Evolutionary conservation across 768 basidiomycete species (phyloP).

Genomic region (Hydnum rufescens): DNA sequence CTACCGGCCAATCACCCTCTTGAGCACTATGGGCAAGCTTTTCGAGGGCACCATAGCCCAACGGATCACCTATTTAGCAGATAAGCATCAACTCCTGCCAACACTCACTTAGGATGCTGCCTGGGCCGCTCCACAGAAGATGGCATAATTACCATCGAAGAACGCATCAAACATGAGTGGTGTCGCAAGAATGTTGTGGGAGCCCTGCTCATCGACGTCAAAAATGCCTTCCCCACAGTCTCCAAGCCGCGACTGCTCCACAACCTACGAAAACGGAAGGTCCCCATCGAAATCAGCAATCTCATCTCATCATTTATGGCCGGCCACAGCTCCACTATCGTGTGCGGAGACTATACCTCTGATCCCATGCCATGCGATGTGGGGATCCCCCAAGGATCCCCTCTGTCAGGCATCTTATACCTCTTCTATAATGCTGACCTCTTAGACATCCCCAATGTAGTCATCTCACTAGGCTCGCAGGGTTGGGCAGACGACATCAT

Average conservation of each 20-base stretch:
- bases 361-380: background rate
- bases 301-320: slow-evolving; percentile 3
- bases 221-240: slow-evolving; percentile 10
- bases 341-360: slow-evolving; percentile 4
- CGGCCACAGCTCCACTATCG: slow-evolving; percentile 3
- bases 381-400: slow-evolving; percentile 11
- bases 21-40: slow-evolving; percentile 20
- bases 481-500: slow-evolving; percentile 9
- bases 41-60: slow-evolving; percentile 16
- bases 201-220: background rate
- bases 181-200: background rate
- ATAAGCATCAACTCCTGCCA: background rate
- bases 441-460: background rate
- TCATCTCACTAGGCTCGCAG: background rate
- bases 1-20: slow-evolving; percentile 20
- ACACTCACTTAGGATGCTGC: background rate
- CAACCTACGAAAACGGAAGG: slow-evolving; percentile 5
- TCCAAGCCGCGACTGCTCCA: slow-evolving; percentile 1
- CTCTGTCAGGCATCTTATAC: slow-evolving; percentile 11
- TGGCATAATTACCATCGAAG: background rate
- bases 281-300: slow-evolving; percentile 3
- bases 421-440: slow-evolving; percentile 11
- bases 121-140: background rate
- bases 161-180: background rate
- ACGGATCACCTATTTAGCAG: background rate